Conservation (phyloP, 495 filamentous ascomycete species). For the Penicillium maclennaniae region DNA sequence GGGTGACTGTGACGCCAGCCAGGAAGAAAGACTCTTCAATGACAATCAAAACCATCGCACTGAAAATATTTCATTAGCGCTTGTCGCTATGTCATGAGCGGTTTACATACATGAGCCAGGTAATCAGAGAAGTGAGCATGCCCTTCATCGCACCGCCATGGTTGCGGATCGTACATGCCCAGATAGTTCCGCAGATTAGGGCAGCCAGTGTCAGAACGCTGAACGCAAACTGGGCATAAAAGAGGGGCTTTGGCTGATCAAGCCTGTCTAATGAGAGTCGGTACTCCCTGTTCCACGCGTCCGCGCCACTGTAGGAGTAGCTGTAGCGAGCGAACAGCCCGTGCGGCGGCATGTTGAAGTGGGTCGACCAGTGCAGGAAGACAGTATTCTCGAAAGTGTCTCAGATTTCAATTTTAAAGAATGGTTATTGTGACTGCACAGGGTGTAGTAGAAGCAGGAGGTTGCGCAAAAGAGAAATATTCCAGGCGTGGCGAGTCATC, state of each 20-base stretch:
- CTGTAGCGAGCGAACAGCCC: conserved; percentile 4
- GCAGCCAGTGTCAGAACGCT: conserved; percentile 17
- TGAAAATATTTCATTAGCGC: background rate
- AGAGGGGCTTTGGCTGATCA: background rate
- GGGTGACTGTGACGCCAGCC: conserved; percentile 13
- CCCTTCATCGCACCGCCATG: conserved; percentile 10
- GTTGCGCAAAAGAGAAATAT: background rate
- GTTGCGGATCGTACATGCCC: conserved; percentile 20
- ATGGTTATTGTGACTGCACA: too few relatives aligned
- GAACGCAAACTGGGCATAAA: conserved; percentile 13
- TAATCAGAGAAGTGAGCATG: conserved; percentile 3
- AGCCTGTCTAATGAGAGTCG: background rate
- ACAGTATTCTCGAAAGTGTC: too few relatives aligned
- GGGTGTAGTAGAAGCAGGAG: background rate
- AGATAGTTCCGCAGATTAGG: conserved; percentile 18
- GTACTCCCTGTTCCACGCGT: conserved; percentile 10
- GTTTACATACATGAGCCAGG: conserved; percentile 14
- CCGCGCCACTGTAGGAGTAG: background rate
- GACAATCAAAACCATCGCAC: background rate
- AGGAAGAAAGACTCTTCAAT: conserved; percentile 14
- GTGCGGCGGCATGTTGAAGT: conserved; percentile 4
- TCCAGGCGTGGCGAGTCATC: background rate
- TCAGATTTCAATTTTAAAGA: background rate
- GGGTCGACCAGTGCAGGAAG: background rate
- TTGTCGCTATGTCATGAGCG: background rate